Base-by-base conservation (phyloP, 345 rosid species). In the Populus euphratica region DNA sequence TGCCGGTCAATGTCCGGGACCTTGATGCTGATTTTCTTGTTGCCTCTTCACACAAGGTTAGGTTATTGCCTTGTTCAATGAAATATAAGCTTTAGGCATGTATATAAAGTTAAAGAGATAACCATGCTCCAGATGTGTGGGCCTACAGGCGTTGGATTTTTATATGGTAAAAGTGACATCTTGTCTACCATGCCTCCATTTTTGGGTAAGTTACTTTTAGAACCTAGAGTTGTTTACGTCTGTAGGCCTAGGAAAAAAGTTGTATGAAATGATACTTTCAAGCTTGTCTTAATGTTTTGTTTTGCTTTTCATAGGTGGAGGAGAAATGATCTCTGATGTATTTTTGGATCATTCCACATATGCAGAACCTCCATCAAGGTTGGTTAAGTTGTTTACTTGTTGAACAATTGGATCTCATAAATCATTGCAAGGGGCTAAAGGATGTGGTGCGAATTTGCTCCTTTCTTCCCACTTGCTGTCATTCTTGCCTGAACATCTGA, bases 121-220 rank as follows among this genome's bases (percentile, higher is more conserved):
- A 91, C 78, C 96, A 87, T 95, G 88, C 88, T 92, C 91, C 99
- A 96, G 99, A 96, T 96, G 98, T 94, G 96, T 92, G 98, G 99
- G 89, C 99, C 99, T 87, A 95, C 99, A 93, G 97, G 99, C 94
- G 73, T 95, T 73, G 99, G 99, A 76, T 95, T 95, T 91, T 89
- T 96, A 77, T 91, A 90, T 80, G 97, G 94, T 39, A 93, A 91
- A 86, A 86, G 93, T 81, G 94, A 88, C 38, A 78, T 92, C 76
- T 80, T 95, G 80, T 83, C 76, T 43, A 20, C 83, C 59, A 92
- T 96, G 98, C 99, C 98, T 84, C 99, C 98, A n/a, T 96, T 96
- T 90, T 78, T 96, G 84, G 98, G 98, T 96, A 84, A 80, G 88
- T 77, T 25, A 9, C 73, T 69, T 74, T 23, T 23, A 49, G 54